Base-by-base conservation (phyloP, 208 protist genomes). In the Leishmania mexicana region DNA sequence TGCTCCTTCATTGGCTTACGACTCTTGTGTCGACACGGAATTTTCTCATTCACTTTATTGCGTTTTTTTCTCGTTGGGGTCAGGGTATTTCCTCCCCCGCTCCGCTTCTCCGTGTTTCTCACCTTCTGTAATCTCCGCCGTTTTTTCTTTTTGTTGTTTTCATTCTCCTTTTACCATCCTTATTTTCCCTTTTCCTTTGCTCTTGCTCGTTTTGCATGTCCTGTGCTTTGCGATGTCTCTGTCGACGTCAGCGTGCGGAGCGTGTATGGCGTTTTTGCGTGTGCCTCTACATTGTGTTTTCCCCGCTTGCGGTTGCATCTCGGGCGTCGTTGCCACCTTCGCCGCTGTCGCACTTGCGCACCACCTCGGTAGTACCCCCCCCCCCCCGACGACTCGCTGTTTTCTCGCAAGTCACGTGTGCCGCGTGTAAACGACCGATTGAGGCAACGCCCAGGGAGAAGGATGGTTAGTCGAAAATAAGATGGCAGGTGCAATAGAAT, bases 101-200 rank as follows among this genome's bases (percentile, higher is more conserved):
- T 54, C 51, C 5, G 17, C 17, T 21, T 54, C 0, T 19, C 51
- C 5, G 17, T 1, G 17, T 54, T 15, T 54, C 17, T 6, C 57
- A 6, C 2, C 57, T 11, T 15, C 7, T 13, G 28, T 24, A n/a
- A n/a, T 31, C 0, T 31, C 24, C 5, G 57, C 58, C 70, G 2
- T 81, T 78, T 51, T 72, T 49, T 70, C 38, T 81, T n/a, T 19
- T 75, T 17, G 0, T 11, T 72, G 2, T 15, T 62, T 21, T 1
- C 53, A 2, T 40, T 62, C 17, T 2, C 15, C 11, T 21, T 75
- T 75, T 5, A 5, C 64, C 45, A 60, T 45, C 11, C 8, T 13
- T 57, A 42, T 73, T 76, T 78, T 71, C 42, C 67, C 65, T 57
- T 54, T 71, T 35, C 15, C 4, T 71, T 65, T 28, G 58, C 53